Percentiles rank a stretch among this genome's conserved stretches.
Evolutionary conservation across 257 asterid species (phyloP).

Genomic region (Solanum lycopersicoides): DNA sequence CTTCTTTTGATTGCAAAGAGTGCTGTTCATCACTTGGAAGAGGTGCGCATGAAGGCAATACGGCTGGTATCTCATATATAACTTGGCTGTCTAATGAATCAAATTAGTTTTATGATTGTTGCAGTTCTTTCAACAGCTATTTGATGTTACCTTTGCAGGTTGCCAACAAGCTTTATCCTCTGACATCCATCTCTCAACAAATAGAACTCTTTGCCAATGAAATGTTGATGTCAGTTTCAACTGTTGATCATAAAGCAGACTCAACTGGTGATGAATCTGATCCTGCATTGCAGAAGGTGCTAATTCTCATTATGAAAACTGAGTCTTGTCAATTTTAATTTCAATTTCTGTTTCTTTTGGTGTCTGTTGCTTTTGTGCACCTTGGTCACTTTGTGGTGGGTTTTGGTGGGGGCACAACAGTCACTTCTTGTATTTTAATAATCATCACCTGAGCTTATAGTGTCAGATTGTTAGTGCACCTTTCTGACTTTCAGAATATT

Average conservation of each 20-base stretch:
- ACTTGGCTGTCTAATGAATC: constrained; percentile 8
- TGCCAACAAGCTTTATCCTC: constrained; percentile 94
- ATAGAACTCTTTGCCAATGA: constrained; percentile 84
- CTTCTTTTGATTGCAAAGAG: constrained; percentile 37
- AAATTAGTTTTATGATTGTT: neutral
- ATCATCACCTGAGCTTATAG: neutral
- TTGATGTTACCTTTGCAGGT: constrained; percentile 38
- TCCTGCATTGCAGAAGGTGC: constrained; percentile 46
- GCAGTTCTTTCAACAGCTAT: neutral
- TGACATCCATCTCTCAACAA: constrained; percentile 59
- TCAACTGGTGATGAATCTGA: constrained; percentile 38
- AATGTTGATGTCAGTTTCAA: constrained; percentile 59
- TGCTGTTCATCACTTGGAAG: constrained; percentile 82
- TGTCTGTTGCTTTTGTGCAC: neutral
- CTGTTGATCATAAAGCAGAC: constrained; percentile 21
- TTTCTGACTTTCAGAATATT: neutral
- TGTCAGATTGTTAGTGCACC: neutral
- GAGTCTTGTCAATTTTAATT: neutral
- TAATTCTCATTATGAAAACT: neutral
- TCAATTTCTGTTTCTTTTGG: neutral
- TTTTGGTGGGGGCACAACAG: neutral
- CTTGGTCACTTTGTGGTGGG: neutral
- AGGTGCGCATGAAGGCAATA: constrained; percentile 98
- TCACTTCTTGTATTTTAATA: neutral
- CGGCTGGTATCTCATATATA: constrained; percentile 61